Conservation (phyloP, 257 asterid genomes). For the Lycium ferocissimum region DNA sequence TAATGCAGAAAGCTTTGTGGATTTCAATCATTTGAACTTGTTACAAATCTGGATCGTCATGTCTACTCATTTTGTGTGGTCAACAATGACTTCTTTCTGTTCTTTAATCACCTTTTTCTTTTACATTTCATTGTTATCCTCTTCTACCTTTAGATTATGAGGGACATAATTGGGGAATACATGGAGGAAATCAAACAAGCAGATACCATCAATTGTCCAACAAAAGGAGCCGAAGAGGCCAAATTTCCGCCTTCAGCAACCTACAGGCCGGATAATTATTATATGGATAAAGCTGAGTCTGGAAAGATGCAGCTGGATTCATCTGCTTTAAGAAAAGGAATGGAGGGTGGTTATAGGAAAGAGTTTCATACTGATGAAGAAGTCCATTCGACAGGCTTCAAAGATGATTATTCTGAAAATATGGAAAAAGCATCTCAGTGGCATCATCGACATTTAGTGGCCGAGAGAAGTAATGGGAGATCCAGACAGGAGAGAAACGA, state of each 20-base stretch:
- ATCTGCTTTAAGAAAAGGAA: constrained; percentile 39
- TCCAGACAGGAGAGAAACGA: constrained; percentile 39
- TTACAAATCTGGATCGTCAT: neutral
- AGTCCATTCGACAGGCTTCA: constrained; percentile 36
- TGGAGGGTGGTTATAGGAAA: constrained; percentile 44
- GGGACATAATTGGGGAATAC: constrained; percentile 80
- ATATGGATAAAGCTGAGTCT: constrained; percentile 40
- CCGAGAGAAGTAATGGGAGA: constrained; percentile 42
- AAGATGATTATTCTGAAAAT: constrained; percentile 37
- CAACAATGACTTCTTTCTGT: neutral
- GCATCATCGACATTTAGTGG: constrained; percentile 41
- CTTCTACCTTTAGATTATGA: constrained; percentile 58
- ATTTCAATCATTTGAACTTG: neutral
- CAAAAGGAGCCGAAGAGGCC: constrained; percentile 47
- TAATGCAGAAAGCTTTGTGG: constrained; percentile 9
- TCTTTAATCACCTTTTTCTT: constrained; percentile 26
- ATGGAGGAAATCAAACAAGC: constrained; percentile 81
- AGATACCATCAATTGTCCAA: constrained; percentile 47
- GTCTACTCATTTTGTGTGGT: constrained; percentile 20
- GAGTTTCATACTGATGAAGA: constrained; percentile 36
- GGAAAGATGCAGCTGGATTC: constrained; percentile 40
- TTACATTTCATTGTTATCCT: neutral
- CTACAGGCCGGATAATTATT: constrained; percentile 37
- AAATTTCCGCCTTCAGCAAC: constrained; percentile 46
- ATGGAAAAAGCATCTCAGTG: constrained; percentile 40